These are phyloP conservation scores for Phytophthora foliorum DNA, from an alignment of 352 stramenopile genomes.

Conservation along the genomic window DNA sequence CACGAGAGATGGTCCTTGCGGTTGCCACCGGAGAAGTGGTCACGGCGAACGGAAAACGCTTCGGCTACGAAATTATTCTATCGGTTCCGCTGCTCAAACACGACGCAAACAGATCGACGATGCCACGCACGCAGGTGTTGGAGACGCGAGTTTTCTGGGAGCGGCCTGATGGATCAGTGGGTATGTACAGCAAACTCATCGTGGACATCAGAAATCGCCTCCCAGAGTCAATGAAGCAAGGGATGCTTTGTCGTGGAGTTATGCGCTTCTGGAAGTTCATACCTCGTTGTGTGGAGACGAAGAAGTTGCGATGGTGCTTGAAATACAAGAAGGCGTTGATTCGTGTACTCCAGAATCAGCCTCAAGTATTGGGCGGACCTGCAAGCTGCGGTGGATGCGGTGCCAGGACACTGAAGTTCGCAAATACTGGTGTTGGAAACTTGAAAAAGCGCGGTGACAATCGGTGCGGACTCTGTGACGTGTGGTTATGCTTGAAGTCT, in stretches of 20 bases:
- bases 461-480: conserved; percentile 28
- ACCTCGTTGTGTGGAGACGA: conserved; percentile 35
- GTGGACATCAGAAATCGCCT: conserved; percentile 28
- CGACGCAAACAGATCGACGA: not conserved
- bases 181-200: conserved; percentile 39
- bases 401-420: conserved; percentile 2
- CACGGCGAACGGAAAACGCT: conserved; percentile 25
- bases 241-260: conserved; percentile 32
- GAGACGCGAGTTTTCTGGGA: conserved; percentile 43
- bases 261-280: conserved; percentile 46
- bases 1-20: conserved; percentile 31
- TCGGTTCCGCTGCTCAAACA: conserved; percentile 25
- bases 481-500: conserved; percentile 35
- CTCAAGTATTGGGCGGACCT: conserved; percentile 19
- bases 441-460: conserved; percentile 10
- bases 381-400: conserved; percentile 30
- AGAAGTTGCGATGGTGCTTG: conserved; percentile 41
- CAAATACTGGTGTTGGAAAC: conserved; percentile 3
- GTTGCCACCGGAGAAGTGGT: conserved; percentile 32
- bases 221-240: conserved; percentile 29
- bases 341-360: conserved; percentile 11
- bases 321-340: conserved; percentile 24
- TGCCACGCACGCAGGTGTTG: conserved; percentile 29
- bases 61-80: conserved; percentile 37
- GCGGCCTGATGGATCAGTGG: conserved; percentile 31